Percentiles rank a stretch among this genome's conserved stretches.
Conservation (phyloP, 345 rosid genomes). For the Gossypium rotundifolium region DNA sequence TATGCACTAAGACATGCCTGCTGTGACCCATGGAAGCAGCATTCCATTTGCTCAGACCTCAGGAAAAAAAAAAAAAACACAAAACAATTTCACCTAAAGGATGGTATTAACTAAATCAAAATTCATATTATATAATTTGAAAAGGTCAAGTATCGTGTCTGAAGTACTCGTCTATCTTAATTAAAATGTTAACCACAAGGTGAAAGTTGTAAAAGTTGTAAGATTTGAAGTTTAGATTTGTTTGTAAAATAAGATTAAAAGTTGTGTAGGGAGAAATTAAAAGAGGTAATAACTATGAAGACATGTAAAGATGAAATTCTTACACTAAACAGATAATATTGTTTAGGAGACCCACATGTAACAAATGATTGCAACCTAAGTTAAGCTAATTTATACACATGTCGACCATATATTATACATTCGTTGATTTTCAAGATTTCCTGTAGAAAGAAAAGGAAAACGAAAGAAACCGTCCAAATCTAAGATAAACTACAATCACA, state of each 20-base stretch:
- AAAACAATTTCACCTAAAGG: neutral
- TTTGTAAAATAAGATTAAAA: too few relatives aligned
- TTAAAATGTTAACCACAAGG: too few relatives aligned
- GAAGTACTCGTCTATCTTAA: too few relatives aligned
- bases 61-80: neutral
- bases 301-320: slow-evolving; percentile 8
- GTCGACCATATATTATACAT: neutral
- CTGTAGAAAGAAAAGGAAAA: neutral
- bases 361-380: neutral
- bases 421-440: neutral
- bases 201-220: too few relatives aligned
- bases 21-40: neutral
- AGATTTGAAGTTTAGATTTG: too few relatives aligned
- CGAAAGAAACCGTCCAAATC: slow-evolving; percentile 34
- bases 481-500: slow-evolving; percentile 3
- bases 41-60: slow-evolving; percentile 1
- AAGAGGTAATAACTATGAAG: neutral
- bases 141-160: too few relatives aligned
- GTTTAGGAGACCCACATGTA: slow-evolving; percentile 1
- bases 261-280: neutral
- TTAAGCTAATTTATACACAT: neutral
- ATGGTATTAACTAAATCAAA: neutral
- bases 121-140: too few relatives aligned
- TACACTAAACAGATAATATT: slow-evolving; percentile 11
- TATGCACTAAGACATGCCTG: neutral